Evolutionary conservation across 2,329 filamentous ascomycete genomes (phyloP), one percentile per base, ranked within the genome.

Genomic region (Leptographium wingfieldii): DNA sequence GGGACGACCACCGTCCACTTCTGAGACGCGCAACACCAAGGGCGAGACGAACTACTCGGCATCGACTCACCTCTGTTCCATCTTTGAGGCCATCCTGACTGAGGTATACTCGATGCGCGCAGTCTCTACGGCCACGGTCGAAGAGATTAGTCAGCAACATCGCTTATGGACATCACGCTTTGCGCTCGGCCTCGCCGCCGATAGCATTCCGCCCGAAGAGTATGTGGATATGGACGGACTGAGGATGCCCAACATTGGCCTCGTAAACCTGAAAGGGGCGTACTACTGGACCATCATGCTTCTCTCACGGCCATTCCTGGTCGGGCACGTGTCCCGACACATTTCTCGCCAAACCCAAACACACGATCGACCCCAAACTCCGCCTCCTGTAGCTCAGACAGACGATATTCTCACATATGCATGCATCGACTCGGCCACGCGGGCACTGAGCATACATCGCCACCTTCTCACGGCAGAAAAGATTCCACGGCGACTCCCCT

Each of bases 401-500:
- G 63, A 68, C 31, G 60, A 62, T 55, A 65, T 71, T 1, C 65
- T 72, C 2, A 66, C 70, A 0, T 65, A 69, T 56, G 70, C 71
- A 0, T 72, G 71, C 27, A 66, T 72, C 0, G 69, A 73, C 59
- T 72, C 71, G 4, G 71, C 71, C 9, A 66, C 73, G 0, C 64
- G 69, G 10, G 69, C 69, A 0, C 68, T 77, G 3, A 72, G 74
- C 5, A 68, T 77, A 0, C 65, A 75, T 0, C 69, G 73, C 14
- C 67, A 67, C 1, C 68, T 78, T 1, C 62, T 72, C 4, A 65
- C 64, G 1, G 69, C 68, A 1, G 61, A 68, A 1, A 65, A 67
- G 2, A 67, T 76, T 0, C 75, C 76, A 0, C 74, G 73, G 35
- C 68, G 75, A 1, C 64, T 77, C 4, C 76, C 76, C 0, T 76